Evolutionary conservation across 108 stramenopile species (phyloP), one percentile per base, ranked within the genome.

Genomic region (Chaetoceros muelleri): DNA sequence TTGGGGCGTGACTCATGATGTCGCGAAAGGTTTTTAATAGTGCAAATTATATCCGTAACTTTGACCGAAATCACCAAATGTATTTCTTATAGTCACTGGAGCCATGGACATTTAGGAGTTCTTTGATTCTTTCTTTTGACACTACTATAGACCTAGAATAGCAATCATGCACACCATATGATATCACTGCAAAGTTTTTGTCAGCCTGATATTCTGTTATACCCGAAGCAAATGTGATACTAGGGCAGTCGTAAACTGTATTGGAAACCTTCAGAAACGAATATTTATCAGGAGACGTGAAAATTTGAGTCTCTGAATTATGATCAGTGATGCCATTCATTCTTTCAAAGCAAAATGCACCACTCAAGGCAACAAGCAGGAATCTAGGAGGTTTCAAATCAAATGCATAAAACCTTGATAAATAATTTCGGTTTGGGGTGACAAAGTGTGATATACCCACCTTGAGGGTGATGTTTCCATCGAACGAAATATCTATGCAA

Each of bases 111-210:
- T n/a, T n/a, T n/a, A n/a, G n/a, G n/a, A n/a, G n/a, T n/a, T n/a
- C n/a, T n/a, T n/a, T n/a, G n/a, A n/a, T n/a, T n/a, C n/a, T n/a
- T n/a, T n/a, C n/a, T n/a, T n/a, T n/a, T n/a, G n/a, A n/a, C n/a
- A n/a, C n/a, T n/a, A n/a, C n/a, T n/a, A n/a, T n/a, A n/a, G n/a
- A n/a, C n/a, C n/a, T n/a, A n/a, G n/a, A n/a, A n/a, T n/a, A n/a
- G n/a, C n/a, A n/a, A n/a, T n/a, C n/a, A n/a, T n/a, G n/a, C n/a
- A 52, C 29, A 23, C 59, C 59, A 60, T 60, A 60, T 19, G 26
- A 22, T 19, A 60, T 60, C 2, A 50, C 19, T 13, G 26, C 22
- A 24, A 22, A 22, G 17, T 25, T 49, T 23, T 48, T 48, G 50
- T 60, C 59, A 51, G 50, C 48, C 18, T n/a, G 23, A 8, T 26